Evolutionary conservation across 1,284 basidiomycete genomes (phyloP).

Genomic region (Polyporus tsugae): DNA sequence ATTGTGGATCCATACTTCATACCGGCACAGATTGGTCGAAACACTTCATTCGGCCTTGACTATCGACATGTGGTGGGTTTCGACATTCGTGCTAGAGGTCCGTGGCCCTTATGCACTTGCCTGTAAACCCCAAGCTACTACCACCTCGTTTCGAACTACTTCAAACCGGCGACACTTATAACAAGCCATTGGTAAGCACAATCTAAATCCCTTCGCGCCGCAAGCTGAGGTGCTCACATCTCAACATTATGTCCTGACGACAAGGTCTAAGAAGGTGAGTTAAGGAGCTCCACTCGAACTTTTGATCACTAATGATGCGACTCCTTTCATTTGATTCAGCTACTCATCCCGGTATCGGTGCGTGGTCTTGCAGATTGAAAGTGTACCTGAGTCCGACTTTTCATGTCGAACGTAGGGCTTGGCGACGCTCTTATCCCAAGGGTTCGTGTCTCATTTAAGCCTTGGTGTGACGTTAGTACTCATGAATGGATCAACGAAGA

Average conservation of each 20-base stretch:
- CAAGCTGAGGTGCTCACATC: neutral
- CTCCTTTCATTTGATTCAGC: neutral
- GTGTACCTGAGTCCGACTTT: neutral
- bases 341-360: neutral
- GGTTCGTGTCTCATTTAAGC: neutral
- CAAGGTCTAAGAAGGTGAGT: constrained; percentile 1
- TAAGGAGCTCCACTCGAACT: neutral
- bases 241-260: neutral
- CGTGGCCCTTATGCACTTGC: neutral
- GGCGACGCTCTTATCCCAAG: neutral
- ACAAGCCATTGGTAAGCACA: neutral
- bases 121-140: neutral
- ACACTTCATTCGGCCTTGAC: neutral
- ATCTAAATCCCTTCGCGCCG: neutral
- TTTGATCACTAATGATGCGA: neutral
- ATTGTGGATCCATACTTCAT: neutral
- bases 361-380: neutral
- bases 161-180: neutral
- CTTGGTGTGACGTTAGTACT: neutral
- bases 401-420: neutral
- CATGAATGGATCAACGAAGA: neutral
- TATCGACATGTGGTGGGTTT: neutral
- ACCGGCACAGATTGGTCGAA: neutral
- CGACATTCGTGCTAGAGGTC: neutral
- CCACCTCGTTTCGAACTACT: neutral